Evolutionary conservation across 257 asterid genomes (phyloP).

Genomic region (Solanum raphanifolium): DNA sequence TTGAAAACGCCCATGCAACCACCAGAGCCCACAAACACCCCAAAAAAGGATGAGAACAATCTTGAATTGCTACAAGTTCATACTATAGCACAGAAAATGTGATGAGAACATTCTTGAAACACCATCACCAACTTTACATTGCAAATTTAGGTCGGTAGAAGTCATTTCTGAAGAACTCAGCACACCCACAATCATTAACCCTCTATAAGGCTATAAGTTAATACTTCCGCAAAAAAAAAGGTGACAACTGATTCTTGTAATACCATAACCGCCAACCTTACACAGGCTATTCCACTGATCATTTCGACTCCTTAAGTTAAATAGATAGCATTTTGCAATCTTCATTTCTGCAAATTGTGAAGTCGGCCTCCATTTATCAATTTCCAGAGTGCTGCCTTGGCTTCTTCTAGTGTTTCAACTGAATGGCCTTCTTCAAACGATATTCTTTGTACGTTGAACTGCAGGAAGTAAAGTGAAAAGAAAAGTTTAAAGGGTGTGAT

Average conservation of each 20-base stretch:
- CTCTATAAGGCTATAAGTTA: background rate
- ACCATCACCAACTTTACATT: background rate
- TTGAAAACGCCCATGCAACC: background rate
- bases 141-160: background rate
- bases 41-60: background rate
- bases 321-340: background rate
- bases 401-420: conserved; percentile 80
- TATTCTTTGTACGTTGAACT: conserved; percentile 73
- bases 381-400: conserved; percentile 70
- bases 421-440: conserved; percentile 64
- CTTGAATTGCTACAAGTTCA: background rate
- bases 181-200: background rate
- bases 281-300: background rate
- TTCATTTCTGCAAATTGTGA: conserved; percentile 41
- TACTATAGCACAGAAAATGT: background rate
- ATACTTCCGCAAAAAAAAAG: background rate
- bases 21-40: background rate
- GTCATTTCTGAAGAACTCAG: background rate
- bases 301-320: background rate
- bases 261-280: background rate
- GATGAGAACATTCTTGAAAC: background rate
- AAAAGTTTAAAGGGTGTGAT: background rate
- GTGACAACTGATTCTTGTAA: background rate
- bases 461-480: background rate
- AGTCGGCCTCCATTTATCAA: conserved; percentile 48